Base-by-base conservation (phyloP, 768 basidiomycete species). In the Mycena galopus region DNA sequence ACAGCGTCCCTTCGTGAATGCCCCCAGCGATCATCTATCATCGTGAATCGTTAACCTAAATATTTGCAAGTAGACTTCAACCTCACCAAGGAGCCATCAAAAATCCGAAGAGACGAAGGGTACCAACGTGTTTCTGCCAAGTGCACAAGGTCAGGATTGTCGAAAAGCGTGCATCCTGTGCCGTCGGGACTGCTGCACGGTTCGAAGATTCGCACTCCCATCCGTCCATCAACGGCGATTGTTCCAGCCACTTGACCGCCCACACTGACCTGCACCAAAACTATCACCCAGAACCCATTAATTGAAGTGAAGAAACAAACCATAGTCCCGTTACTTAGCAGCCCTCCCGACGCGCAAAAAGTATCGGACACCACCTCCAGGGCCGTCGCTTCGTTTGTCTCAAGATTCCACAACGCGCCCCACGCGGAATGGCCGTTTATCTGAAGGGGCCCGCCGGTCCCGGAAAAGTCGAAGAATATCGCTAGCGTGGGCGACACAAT, bases 261-360 rank as follows among this genome's bases (percentile, higher is more conserved):
- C 8, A 72, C 69, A 44, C 75, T 76, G 63, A 73, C 71, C 75
- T 75, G 30, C 4, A 51, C 17, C 11, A 19, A 17, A 50, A 16
- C 27, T 23, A n/a, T 23, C 47, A 50, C n/a, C n/a, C 25, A 58
- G 10, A n/a, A n/a, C n/a, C n/a, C n/a, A n/a, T 32, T 27, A 23
- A 58, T 12, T 66, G 19, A 33, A 33, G 12, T 35, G 8, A 29
- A 42, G 17, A 11, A 7, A 61, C 63, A 6, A 25, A 81, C 79
- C 81, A 82, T 79, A 10, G 81, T 77, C 4, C 80, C 83, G 57
- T 84, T 84, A 61, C 79, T 79, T 25, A 84, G 59, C 9, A 81
- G 67, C 1, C 74, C 79, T 3, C 82, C 81, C 25, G 77, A 76
- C 2, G 80, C 82, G 66, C 82, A 83, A 74, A 82, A 83, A 0